Conservation (phyloP, 352 stramenopile species). For the Phytophthora uliginosa region DNA sequence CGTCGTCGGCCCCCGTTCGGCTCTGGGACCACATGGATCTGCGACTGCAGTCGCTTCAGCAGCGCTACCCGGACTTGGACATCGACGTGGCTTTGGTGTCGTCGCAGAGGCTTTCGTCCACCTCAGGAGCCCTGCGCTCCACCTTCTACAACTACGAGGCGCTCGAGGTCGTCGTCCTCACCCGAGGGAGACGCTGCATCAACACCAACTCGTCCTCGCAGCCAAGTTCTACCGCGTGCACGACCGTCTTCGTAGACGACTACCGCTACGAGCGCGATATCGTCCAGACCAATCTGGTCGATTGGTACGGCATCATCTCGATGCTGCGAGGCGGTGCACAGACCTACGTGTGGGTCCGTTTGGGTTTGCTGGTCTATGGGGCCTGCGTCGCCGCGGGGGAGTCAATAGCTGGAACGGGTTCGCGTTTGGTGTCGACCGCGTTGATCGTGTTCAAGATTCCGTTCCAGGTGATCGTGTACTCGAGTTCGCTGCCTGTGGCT, state of each 20-base stretch:
- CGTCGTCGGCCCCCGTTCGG: conserved; percentile 14
- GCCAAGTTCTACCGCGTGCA: conserved; percentile 8
- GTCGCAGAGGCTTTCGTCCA: conserved; percentile 24
- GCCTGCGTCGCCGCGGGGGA: conserved; percentile 10
- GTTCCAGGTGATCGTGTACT: conserved; percentile 66
- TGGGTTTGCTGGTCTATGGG: conserved; percentile 28
- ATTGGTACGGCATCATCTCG: conserved; percentile 42
- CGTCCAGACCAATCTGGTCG: conserved; percentile 42
- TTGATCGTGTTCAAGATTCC: conserved; percentile 52
- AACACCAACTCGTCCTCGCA: not conserved
- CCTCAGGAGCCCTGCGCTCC: conserved; percentile 13
- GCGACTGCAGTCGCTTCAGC: conserved; percentile 26
- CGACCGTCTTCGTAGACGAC: conserved; percentile 56
- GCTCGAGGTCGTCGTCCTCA: conserved; percentile 45
- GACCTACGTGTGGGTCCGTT: conserved; percentile 59
- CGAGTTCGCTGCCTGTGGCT: conserved; percentile 49
- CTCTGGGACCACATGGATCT: conserved; percentile 47
- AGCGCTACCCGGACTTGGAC: conserved; percentile 35
- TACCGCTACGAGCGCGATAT: conserved; percentile 64
- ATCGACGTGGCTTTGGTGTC: conserved; percentile 41
- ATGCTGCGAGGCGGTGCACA: conserved; percentile 48
- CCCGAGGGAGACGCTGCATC: conserved; percentile 37
- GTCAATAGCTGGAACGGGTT: not conserved
- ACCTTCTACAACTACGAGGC: conserved; percentile 32
- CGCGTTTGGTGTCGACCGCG: conserved; percentile 7